Evolutionary conservation across 176 grass and related monocot genomes (phyloP).

Genomic region (Tillandsia fasciculata): DNA sequence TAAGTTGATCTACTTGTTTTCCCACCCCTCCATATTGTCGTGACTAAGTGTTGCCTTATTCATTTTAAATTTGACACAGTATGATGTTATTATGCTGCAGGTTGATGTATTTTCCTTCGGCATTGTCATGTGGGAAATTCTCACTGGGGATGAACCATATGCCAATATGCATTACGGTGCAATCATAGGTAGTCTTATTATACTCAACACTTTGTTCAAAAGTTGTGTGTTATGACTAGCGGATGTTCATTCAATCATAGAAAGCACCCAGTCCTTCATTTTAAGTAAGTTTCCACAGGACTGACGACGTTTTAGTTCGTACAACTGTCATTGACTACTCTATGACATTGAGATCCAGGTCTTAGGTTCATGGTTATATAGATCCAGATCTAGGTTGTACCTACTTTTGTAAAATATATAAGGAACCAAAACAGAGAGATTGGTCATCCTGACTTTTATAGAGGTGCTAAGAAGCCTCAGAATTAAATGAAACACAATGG

Average conservation of each 20-base stretch:
- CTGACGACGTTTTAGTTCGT: no score
- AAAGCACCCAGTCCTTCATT: neutral
- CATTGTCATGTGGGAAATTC: constrained; percentile 91
- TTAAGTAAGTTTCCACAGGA: neutral
- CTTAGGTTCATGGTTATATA: no score
- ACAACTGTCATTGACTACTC: no score
- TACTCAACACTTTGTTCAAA: neutral
- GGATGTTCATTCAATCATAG: neutral
- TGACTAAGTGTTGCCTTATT: neutral
- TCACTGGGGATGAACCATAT: constrained; percentile 80
- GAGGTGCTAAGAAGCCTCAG: no score
- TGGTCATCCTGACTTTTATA: no score
- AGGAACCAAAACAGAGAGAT: no score
- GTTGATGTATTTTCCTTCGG: constrained; percentile 93
- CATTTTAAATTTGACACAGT: neutral
- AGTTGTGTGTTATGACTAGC: constrained; percentile 2
- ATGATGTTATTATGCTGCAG: constrained; percentile 26
- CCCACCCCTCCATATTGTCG: no score
- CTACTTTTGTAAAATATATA: no score
- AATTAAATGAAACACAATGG: no score
- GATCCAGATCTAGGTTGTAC: no score
- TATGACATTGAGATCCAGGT: no score
- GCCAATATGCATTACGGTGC: constrained; percentile 92
- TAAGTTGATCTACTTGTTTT: no score
- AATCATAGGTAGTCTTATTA: constrained; percentile 60